Conservation (phyloP, 225 moss, liverwort and hornwort species). For the Pseudisothecium myosuroides region DNA sequence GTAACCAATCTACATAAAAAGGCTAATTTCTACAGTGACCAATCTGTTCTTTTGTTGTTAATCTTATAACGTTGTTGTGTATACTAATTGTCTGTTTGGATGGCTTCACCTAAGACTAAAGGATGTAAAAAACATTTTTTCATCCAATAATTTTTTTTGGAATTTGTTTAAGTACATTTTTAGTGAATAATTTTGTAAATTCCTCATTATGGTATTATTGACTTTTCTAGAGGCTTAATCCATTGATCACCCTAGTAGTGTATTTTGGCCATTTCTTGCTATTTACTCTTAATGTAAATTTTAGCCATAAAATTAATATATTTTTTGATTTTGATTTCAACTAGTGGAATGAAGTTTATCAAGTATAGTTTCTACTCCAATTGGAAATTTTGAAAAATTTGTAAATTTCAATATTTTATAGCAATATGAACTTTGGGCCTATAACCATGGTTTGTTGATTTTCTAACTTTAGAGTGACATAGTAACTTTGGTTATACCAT, state of each 20-base stretch:
- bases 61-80: accelerated
- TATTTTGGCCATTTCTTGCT: too few species aligned
- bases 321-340: background rate
- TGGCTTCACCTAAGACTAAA: background rate
- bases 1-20: too few species aligned
- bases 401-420: background rate
- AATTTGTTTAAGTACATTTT: background rate
- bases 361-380: background rate
- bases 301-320: background rate
- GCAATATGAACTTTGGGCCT: background rate
- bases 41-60: accelerated
- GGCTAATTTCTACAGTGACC: background rate
- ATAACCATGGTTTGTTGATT: background rate
- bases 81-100: background rate
- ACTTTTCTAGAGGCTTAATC: background rate
- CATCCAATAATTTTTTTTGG: background rate
- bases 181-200: background rate
- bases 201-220: background rate
- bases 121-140: background rate
- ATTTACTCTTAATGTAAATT: background rate
- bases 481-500: background rate
- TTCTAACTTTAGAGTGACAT: background rate
- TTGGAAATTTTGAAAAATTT: background rate
- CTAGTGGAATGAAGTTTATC: background rate
- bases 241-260: too few species aligned